A percentile compares a stretch with the other conserved stretches of the same genome.
phyloP scores from a whole-genome alignment of 73 alveolate species.

The Symbiodinium pilosum region DNA sequence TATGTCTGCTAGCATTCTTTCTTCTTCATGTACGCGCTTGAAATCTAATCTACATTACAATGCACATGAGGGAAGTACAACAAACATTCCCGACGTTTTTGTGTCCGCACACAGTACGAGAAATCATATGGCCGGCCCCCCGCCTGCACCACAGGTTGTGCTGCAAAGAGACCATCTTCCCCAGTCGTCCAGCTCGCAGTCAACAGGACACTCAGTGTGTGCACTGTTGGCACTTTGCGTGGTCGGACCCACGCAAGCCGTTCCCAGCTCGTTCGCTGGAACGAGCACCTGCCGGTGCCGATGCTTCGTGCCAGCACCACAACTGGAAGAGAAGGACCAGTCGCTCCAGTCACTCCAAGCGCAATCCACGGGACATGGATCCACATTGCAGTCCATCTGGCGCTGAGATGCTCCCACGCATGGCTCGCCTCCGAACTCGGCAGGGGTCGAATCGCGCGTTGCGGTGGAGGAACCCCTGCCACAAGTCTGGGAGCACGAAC shows the following conservation, averaged over 20 bases:
- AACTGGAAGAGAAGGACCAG: neutral
- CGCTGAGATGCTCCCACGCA: neutral
- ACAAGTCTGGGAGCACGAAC: neutral
- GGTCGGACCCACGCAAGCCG: neutral
- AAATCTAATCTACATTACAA: too few relatives aligned
- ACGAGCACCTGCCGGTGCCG: neutral
- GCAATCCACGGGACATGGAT: neutral
- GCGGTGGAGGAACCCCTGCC: neutral
- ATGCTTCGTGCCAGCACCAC: neutral
- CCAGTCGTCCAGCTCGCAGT: constrained; percentile 7
- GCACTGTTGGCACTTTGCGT: neutral
- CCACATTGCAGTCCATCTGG: constrained; percentile 3
- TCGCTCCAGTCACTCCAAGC: constrained; percentile 12
- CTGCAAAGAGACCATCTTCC: constrained; percentile 7
- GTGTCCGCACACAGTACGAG: too few relatives aligned
- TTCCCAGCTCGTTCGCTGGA: neutral
- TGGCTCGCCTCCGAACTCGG: neutral
- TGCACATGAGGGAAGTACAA: too few relatives aligned
- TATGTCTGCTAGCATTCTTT: too few relatives aligned
- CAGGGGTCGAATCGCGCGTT: neutral
- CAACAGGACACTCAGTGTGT: neutral
- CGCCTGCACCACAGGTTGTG: neutral
- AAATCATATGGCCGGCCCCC: too few relatives aligned
- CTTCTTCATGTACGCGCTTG: too few relatives aligned
- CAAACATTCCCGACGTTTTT: too few relatives aligned